phyloP scores from a whole-genome alignment of 1,284 basidiomycete species.

The Takashimella tepidaria region DNA sequence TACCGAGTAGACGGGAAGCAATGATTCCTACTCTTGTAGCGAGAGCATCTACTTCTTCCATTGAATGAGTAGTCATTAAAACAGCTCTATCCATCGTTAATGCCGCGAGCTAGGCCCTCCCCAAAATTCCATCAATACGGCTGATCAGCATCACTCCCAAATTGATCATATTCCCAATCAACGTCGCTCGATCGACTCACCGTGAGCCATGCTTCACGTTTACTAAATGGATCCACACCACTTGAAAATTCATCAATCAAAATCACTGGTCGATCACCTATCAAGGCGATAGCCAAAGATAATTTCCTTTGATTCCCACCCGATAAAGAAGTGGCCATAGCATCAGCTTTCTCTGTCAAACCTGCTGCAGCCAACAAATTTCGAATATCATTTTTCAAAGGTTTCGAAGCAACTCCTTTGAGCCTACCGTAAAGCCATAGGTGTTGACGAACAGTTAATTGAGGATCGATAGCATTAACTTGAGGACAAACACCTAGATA shows the following conservation, averaged over 20 bases:
- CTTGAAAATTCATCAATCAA: slow-evolving; percentile 79
- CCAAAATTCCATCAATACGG: neutral
- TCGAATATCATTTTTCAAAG: slow-evolving; percentile 56
- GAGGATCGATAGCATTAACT: slow-evolving; percentile 72
- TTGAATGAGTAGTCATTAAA: slow-evolving; percentile 58
- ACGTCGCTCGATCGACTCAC: slow-evolving; percentile 46
- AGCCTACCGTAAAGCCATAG: slow-evolving; percentile 50
- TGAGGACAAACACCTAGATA: slow-evolving; percentile 71
- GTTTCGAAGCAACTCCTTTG: slow-evolving; percentile 58
- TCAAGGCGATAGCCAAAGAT: slow-evolving; percentile 68
- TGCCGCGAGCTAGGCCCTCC: slow-evolving; percentile 59
- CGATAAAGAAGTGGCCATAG: slow-evolving; percentile 65
- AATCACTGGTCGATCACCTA: slow-evolving; percentile 70
- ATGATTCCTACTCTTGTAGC: slow-evolving; percentile 68
- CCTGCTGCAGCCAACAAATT: slow-evolving; percentile 59
- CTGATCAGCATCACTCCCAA: neutral
- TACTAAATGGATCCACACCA: slow-evolving; percentile 75
- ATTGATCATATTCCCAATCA: neutral
- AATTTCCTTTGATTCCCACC: slow-evolving; percentile 78
- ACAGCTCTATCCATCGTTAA: slow-evolving; percentile 42
- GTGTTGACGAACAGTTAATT: slow-evolving; percentile 71
- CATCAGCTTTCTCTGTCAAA: slow-evolving; percentile 59
- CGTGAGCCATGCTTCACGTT: slow-evolving; percentile 74
- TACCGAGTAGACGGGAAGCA: slow-evolving; percentile 62
- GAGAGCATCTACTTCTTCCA: slow-evolving; percentile 75